Conservation (phyloP, 352 stramenopile genomes). For the Globisporangium mamillatum region DNA sequence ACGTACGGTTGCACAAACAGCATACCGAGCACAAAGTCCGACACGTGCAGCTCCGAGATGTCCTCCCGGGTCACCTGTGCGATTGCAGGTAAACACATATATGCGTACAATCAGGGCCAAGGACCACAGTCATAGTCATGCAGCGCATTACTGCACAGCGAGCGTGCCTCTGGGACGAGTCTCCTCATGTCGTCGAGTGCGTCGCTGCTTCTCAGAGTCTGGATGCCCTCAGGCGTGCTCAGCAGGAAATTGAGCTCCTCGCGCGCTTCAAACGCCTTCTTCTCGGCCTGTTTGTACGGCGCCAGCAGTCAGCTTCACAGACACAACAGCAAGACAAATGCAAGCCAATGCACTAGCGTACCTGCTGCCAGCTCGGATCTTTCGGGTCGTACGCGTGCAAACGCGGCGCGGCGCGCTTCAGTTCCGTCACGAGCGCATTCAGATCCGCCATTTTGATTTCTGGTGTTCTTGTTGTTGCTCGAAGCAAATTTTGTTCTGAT, state of each 20-base stretch:
- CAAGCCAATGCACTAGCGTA: conserved; percentile 1
- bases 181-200: conserved; percentile 58
- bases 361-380: conserved; percentile 58
- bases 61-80: conserved; percentile 55
- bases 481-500: not conserved
- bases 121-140: not conserved
- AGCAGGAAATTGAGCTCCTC: conserved; percentile 52
- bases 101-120: not conserved
- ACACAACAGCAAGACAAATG: not conserved
- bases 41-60: conserved; percentile 70
- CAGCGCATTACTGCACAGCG: not conserved
- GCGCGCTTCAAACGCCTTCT: conserved; percentile 42
- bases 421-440: conserved; percentile 34
- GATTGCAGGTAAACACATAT: not conserved
- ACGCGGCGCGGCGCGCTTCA: conserved; percentile 52
- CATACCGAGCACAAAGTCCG: conserved; percentile 79
- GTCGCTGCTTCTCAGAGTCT: conserved; percentile 49
- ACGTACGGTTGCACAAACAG: conserved; percentile 75
- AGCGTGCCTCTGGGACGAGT: conserved; percentile 56
- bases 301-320: not conserved
- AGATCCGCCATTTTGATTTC: conserved; percentile 27
- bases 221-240: conserved; percentile 48
- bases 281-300: conserved; percentile 38
- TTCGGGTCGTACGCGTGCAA: conserved; percentile 58
- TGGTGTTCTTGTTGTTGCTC: not conserved